Conservation (phyloP, 352 stramenopile species). For the Globisporangium cederbergense region DNA sequence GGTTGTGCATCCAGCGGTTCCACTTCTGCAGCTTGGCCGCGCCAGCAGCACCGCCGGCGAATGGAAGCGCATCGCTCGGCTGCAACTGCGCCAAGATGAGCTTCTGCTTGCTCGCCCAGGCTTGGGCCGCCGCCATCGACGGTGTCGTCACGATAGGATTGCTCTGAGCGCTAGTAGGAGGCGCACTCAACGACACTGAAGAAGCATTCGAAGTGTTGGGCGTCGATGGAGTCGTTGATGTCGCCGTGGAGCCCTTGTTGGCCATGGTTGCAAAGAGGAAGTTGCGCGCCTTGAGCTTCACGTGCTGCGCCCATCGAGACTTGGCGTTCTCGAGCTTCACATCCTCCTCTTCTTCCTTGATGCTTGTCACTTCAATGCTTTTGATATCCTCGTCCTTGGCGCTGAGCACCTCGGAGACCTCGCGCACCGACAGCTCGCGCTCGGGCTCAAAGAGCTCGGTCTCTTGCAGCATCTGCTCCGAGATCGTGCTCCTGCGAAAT, state of each 20-base stretch:
- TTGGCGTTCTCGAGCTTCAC: slow-evolving; percentile 82
- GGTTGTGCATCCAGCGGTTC: slow-evolving; percentile 75
- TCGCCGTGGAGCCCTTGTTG: slow-evolving; percentile 22
- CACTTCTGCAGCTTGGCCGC: slow-evolving; percentile 82
- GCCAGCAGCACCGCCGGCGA: slow-evolving; percentile 23
- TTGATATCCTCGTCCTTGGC: slow-evolving; percentile 56
- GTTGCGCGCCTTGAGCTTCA: slow-evolving; percentile 78
- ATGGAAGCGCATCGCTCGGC: slow-evolving; percentile 20
- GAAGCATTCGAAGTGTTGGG: not conserved
- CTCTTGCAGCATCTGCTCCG: slow-evolving; percentile 82
- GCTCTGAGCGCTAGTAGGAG: slow-evolving; percentile 1
- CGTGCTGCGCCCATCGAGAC: slow-evolving; percentile 80
- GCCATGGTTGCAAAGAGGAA: slow-evolving; percentile 68
- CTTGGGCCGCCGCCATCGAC: slow-evolving; percentile 49
- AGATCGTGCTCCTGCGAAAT: slow-evolving; percentile 76
- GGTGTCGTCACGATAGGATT: slow-evolving; percentile 22
- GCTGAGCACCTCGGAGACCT: slow-evolving; percentile 76
- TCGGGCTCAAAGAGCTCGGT: slow-evolving; percentile 82
- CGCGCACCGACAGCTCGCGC: slow-evolving; percentile 62
- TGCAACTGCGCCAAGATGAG: slow-evolving; percentile 57
- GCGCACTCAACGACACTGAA: not conserved
- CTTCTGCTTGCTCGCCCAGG: slow-evolving; percentile 78
- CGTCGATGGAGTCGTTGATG: slow-evolving; percentile 5
- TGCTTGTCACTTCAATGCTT: slow-evolving; percentile 76
- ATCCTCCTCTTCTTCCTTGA: slow-evolving; percentile 83